phyloP scores from a whole-genome alignment of 1,284 basidiomycete species.

The Phylloporus sp. region DNA sequence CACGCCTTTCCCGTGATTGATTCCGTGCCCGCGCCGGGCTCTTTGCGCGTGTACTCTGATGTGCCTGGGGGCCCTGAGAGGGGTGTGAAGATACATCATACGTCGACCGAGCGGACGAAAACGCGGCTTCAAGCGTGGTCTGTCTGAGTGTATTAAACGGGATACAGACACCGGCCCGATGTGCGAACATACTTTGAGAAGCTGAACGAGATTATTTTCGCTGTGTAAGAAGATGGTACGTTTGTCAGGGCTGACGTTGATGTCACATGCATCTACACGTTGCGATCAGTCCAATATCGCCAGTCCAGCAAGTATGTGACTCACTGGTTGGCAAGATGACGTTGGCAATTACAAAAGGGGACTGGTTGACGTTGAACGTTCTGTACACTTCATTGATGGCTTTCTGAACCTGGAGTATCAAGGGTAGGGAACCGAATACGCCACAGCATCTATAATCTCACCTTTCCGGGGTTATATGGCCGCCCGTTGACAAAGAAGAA shows the following conservation, averaged over 20 bases:
- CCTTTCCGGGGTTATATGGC: conserved; percentile 83
- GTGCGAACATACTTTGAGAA: conserved; percentile 65
- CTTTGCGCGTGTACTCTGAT: conserved; percentile 2
- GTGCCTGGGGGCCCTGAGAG: conserved; percentile 14
- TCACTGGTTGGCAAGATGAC: conserved; percentile 79
- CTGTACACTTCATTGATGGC: conserved; percentile 91
- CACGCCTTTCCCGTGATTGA: conserved; percentile 5
- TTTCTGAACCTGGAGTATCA: conserved; percentile 67
- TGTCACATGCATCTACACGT: conserved; percentile 80
- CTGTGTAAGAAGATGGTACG: conserved; percentile 92
- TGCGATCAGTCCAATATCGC: conserved; percentile 2
- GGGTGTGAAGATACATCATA: conserved; percentile 52
- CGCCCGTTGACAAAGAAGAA: conserved; percentile 95
- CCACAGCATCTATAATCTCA: conserved; percentile 29
- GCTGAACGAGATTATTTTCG: conserved; percentile 81
- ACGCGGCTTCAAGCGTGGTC: conserved; percentile 61
- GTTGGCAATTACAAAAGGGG: conserved; percentile 85
- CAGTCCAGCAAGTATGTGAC: conserved; percentile 35
- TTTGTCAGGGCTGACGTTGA: conserved; percentile 98
- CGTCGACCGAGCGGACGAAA: conserved; percentile 70
- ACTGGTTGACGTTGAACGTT: conserved; percentile 80
- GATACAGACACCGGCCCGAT: no score
- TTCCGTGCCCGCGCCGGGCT: not conserved
- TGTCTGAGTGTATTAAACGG: not conserved
- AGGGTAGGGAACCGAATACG: conserved; percentile 1